phyloP scores from a whole-genome alignment of 306 rosid species.

The Casuarina equisetifolia region DNA sequence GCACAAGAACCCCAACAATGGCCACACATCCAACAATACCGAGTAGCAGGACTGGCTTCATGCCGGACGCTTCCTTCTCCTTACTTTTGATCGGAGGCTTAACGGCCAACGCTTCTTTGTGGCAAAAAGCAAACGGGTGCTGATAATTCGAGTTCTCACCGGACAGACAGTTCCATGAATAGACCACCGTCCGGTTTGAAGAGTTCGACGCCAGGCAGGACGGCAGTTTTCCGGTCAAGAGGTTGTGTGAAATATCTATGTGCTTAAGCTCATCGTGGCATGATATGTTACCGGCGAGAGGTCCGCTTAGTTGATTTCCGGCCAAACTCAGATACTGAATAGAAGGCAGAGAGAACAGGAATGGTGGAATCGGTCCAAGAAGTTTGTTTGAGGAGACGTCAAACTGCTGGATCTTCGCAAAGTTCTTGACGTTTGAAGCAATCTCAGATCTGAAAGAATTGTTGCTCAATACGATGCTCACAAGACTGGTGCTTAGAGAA shows the following conservation, averaged over 20 bases:
- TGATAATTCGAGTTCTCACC: conserved; percentile 43
- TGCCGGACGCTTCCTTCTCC: conserved; percentile 33
- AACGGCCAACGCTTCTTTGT: conserved; percentile 58
- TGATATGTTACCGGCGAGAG: conserved; percentile 43
- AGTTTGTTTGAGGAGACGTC: conserved; percentile 65
- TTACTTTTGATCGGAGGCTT: conserved; percentile 43
- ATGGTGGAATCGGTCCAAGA: conserved; percentile 61
- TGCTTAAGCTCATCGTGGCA: conserved; percentile 50
- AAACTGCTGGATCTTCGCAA: conserved; percentile 50
- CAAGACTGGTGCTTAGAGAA: conserved; percentile 45
- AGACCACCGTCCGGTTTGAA: conserved; percentile 43
- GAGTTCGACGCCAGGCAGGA: conserved; percentile 61
- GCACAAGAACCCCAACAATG: conserved; percentile 38
- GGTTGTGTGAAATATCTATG: conserved; percentile 74
- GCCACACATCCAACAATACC: conserved; percentile 59
- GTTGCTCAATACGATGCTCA: conserved; percentile 45
- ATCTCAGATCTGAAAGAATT: conserved; percentile 67
- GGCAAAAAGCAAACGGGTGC: conserved; percentile 48
- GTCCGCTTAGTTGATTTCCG: conserved; percentile 60
- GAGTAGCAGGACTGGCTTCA: conserved; percentile 44
- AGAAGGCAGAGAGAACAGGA: conserved; percentile 70
- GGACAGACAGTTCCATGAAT: conserved; percentile 74
- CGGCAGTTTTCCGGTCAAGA: conserved; percentile 66
- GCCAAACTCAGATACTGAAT: conserved; percentile 62
- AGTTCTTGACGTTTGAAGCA: conserved; percentile 37